Base-by-base conservation (phyloP, 1,284 basidiomycete species). In the Volvariella surrecta region DNA sequence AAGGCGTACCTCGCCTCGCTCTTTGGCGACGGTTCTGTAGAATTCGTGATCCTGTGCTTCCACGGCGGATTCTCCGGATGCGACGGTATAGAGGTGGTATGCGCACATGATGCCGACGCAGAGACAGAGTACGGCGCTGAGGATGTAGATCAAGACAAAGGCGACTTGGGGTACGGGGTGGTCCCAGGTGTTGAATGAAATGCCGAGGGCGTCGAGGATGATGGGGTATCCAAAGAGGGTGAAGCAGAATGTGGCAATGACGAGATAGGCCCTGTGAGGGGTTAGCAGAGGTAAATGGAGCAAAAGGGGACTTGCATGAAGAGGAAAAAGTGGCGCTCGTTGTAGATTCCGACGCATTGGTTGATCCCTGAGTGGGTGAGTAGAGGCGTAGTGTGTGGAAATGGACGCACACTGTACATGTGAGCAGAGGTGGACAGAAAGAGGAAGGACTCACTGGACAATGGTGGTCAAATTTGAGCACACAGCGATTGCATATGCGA, bases 401-500 rank as follows among this genome's bases (percentile, higher is more conserved):
- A 6, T 11, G 39, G 13, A 73, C 75, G 62, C 57, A 92, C 89
- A n/a, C n/a, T n/a, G 16, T 16, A 20, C n/a, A 28, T 6, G 11
- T 32, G 24, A 28, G 11, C 11, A 28, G 6, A 28, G 6, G 24
- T 11, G 24, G 6, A 11, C 24, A 28, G 11, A 28, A 28, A 28
- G 24, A 28, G 6, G 24, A 6, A 6, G 39, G 13, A 73, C 75
- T 62, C 57, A 92, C 89, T 58, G 89, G 89, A 64, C 89, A 93
- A 62, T 96, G 93, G 57, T 96, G 93, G 57, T 96, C 93, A 64
- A 88, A 98, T 59, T 96, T 92, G 41, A 98, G 64, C 17, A 96
- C 78, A 60, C 96, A 99, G 42, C 76, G 78, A 50, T 90, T 89
- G 63, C 95, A 99, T 51, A 96, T 83, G 8, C 84, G 76, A 65